A percentile compares a stretch with the other conserved stretches of the same genome.
Conservation (phyloP, 2,329 filamentous ascomycete genomes). For the Thelonectria rubi region DNA sequence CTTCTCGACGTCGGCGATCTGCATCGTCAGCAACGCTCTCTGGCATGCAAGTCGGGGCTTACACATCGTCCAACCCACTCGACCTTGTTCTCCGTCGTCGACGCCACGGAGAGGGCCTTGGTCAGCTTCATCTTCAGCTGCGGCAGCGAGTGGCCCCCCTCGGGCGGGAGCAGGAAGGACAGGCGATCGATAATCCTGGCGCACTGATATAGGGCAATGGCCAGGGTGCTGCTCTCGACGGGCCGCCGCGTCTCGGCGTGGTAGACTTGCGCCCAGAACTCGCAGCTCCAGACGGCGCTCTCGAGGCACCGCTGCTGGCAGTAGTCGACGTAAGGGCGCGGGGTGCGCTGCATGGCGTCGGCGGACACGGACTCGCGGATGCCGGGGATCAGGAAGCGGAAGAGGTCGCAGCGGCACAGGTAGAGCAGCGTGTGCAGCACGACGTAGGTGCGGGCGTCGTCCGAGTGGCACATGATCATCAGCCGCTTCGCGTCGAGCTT, state of each 20-base stretch:
- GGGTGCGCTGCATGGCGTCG: slow-evolving; percentile 26
- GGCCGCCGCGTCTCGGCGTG: slow-evolving; percentile 27
- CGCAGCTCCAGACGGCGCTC: slow-evolving; percentile 14
- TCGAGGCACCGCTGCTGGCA: slow-evolving; percentile 32
- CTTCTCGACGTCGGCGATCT: slow-evolving; percentile 31
- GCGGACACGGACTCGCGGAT: slow-evolving; percentile 36
- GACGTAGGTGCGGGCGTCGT: slow-evolving; percentile 34
- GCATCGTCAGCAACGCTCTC: neutral
- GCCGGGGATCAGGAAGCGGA: slow-evolving; percentile 39
- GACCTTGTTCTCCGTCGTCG: neutral
- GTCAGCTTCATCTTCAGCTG: slow-evolving; percentile 25
- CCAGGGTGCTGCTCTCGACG: slow-evolving; percentile 19
- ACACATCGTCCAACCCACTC: slow-evolving; percentile 28
- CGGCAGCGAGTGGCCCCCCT: slow-evolving; percentile 19
- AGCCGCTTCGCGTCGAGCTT: slow-evolving; percentile 29
- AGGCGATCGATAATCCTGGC: slow-evolving; percentile 34
- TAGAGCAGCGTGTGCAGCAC: slow-evolving; percentile 31
- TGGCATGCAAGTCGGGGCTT: neutral
- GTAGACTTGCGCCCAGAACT: slow-evolving; percentile 29
- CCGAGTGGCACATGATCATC: slow-evolving; percentile 39
- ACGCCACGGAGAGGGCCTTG: slow-evolving; percentile 17
- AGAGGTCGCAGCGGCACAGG: slow-evolving; percentile 39
- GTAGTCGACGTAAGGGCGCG: slow-evolving; percentile 28
- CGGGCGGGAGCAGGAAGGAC: slow-evolving; percentile 8
- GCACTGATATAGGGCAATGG: slow-evolving; percentile 28